Percentiles rank a stretch among this genome's conserved stretches.
Evolutionary conservation across 768 basidiomycete genomes (phyloP).

Genomic region (Trametes cubensis): DNA sequence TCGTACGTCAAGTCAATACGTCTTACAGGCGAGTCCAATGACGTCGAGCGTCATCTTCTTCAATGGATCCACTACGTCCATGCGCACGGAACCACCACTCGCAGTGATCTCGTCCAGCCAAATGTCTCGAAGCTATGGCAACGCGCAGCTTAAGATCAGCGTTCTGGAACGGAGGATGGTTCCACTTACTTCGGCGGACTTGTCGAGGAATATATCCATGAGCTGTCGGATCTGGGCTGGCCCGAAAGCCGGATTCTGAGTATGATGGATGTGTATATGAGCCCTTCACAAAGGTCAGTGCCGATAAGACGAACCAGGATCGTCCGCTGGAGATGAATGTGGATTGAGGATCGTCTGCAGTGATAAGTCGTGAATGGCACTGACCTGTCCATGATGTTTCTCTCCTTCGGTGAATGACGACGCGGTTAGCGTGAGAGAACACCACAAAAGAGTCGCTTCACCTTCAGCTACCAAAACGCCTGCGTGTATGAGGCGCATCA

Average conservation of each 20-base stretch:
- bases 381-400: not conserved
- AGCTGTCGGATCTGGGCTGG: conserved; percentile 31
- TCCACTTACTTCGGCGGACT: conserved; percentile 33
- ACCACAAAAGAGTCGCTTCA: not conserved
- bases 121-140: not conserved
- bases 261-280: not conserved
- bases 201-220: conserved; percentile 24
- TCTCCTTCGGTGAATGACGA: not conserved
- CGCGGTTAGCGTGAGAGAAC: not conserved
- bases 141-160: not conserved
- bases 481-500: too few species aligned
- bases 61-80: not conserved
- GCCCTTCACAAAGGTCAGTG: not conserved
- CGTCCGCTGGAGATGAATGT: not conserved
- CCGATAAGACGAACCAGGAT: conserved; percentile 2
- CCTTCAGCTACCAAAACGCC: not conserved
- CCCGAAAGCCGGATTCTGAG: conserved; percentile 35
- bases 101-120: not conserved
- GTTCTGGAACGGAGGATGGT: too few species aligned
- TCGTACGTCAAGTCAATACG: too few species aligned
- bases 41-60: conserved; percentile 8
- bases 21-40: conserved; percentile 2
- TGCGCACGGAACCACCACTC: not conserved
- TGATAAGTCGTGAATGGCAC: not conserved
- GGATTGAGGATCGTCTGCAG: not conserved